These are phyloP conservation scores for Sarcodon aspratus DNA, from an alignment of 768 basidiomycete species.

Conservation along the genomic window DNA sequence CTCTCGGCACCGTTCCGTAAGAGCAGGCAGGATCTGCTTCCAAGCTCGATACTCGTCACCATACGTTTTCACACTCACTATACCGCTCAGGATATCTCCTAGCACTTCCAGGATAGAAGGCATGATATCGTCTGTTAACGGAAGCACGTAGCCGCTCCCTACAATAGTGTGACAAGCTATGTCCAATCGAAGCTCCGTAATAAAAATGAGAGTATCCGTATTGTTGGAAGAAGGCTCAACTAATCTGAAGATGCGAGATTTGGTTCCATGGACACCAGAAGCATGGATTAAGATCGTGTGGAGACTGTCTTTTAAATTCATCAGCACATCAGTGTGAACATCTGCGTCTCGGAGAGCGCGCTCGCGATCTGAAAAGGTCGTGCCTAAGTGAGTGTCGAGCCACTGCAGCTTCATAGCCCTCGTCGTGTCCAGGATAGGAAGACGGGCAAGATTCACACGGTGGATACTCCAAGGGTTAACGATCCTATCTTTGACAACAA, in stretches of 20 bases:
- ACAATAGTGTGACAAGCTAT: slow-evolving; percentile 36
- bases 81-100: slow-evolving; percentile 11
- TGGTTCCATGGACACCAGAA: slow-evolving; percentile 11
- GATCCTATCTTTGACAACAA: slow-evolving; percentile 5
- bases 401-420: slow-evolving; percentile 11
- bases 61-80: slow-evolving; percentile 4
- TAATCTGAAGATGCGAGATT: slow-evolving; percentile 11
- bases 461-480: slow-evolving; percentile 25
- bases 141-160: slow-evolving; percentile 36
- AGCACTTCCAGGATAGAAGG: slow-evolving; percentile 13
- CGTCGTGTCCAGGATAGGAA: slow-evolving; percentile 20
- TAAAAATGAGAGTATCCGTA: slow-evolving; percentile 31
- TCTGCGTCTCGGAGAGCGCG: slow-evolving; percentile 10
- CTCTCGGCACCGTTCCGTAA: slow-evolving; percentile 41
- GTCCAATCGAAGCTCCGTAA: slow-evolving; percentile 36
- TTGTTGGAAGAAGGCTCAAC: slow-evolving; percentile 5
- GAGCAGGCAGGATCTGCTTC: slow-evolving; percentile 38
- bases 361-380: slow-evolving; percentile 23
- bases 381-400: slow-evolving; percentile 11
- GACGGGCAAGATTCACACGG: slow-evolving; percentile 22
- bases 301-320: slow-evolving; percentile 22
- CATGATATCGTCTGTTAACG: slow-evolving; percentile 16
- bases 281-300: slow-evolving; percentile 15
- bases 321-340: slow-evolving; percentile 13
- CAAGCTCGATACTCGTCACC: slow-evolving; percentile 30